Evolutionary conservation across 1,284 basidiomycete species (phyloP), one percentile per base, ranked within the genome.

Genomic region (Apiotrichum sp.): DNA sequence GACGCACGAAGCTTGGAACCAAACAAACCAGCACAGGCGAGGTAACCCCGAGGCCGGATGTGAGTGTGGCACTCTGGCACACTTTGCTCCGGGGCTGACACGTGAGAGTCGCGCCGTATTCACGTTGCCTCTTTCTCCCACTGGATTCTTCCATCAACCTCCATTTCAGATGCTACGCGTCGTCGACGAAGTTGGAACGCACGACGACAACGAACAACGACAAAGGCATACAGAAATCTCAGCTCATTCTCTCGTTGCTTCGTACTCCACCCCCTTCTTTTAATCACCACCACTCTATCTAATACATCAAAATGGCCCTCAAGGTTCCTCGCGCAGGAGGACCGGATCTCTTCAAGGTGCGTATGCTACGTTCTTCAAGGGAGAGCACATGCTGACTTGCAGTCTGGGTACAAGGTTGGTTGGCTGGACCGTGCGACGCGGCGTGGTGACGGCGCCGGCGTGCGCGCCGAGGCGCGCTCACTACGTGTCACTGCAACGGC

Each of bases 321-420:
- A 60, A 60, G 53, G 91, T 98, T 33, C 93, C 93, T 47, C 93
- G 93, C 77, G 81, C 87, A 45, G 88, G 88, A 64, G 76, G 93
- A 39, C 68, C 71, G 44, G 90, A 91, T 77, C 84, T 98, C 29
- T 92, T 90, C 82, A 93, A 93, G 82, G 88, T 88, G 60, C 33
- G 74, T 65, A 8, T 31, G 16, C 42, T 44, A 29, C 6, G 32
- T 13, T 6, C 40, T 6, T 14, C 11, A 16, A 8, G 8, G 11
- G 6, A 14, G 11, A 41, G 22, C n/a, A 38, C 11, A 10, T 48
- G 41, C 10, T 49, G 43, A 51, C 44, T 39, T 35, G 5, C 49
- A 54, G 56, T 35, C 58, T 33, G 52, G 58, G 22, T 60, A 57
- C 55, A 60, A 60, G 58, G 55, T 60, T 45, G 35, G 57, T 52